Base-by-base conservation (phyloP, 495 filamentous ascomycete genomes). In the Pyronema domesticum region DNA sequence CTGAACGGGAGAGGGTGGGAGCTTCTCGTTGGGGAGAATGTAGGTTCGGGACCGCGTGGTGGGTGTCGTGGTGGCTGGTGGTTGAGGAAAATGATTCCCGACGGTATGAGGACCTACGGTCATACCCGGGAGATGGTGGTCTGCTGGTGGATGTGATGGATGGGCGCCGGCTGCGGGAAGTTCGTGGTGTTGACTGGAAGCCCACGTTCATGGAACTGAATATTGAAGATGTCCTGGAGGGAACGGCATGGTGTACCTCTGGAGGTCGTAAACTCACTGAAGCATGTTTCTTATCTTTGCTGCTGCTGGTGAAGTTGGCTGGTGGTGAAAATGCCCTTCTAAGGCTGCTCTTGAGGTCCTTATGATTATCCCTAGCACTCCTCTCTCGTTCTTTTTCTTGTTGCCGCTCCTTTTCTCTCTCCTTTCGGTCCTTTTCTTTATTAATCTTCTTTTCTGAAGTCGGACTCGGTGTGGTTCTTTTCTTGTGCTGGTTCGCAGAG, bases 21-120 rank as follows among this genome's bases (percentile, higher is more conserved):
- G 17, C 11, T 7, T 47, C 30, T 17, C 53, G 53, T 30, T 18
- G 15, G 8, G 50, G 50, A 9, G 50, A 40, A 4, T 40, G 23
- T 8, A 13, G 7, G 23, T 37, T 55, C 40, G 34, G 56, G 42
- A 33, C 58, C 43, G 17, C 23, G 51, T 14, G 50, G 51, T 44
- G 51, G 47, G 40, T 42, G 39, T 37, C 53, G 48, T 33, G 61
- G 37, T 53, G 54, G 48, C 56, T 48, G 11, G 30, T 52, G 15
- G 37, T 56, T 9, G 60, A 59, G 10, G 62, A 53, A n/a, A 53
- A 63, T 11, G 60, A 59, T 54, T 59, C 56, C 13, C 56, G 60
- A 18, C 46, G 53, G 37, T 59, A 62, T 7, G 55, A 51, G 51
- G 18, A 60, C 62, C 34, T 46, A 43, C 37, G 34, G 5, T 48